Evolutionary conservation across 768 basidiomycete genomes (phyloP).

Genomic region (Suillus clintonianus): DNA sequence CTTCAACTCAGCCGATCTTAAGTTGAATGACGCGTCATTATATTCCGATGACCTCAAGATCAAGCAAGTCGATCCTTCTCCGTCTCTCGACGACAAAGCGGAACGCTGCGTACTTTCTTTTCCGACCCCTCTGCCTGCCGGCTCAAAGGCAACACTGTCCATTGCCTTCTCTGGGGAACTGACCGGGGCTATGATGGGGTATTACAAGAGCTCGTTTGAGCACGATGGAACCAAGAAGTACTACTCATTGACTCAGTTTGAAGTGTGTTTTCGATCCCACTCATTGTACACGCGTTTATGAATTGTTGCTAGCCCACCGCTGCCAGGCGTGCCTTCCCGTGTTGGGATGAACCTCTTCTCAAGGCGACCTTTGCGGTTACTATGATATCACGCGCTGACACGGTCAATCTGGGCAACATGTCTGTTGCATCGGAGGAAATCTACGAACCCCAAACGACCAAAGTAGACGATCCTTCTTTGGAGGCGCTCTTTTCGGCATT

Average conservation of each 20-base stretch:
- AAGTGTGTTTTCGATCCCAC: constrained; percentile 41
- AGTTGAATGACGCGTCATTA: constrained; percentile 57
- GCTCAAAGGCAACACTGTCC: constrained; percentile 69
- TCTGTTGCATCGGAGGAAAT: constrained; percentile 63
- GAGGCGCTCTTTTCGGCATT: constrained; percentile 45
- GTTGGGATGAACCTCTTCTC: constrained; percentile 91
- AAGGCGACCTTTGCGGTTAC: constrained; percentile 83
- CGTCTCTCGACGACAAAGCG: constrained; percentile 55
- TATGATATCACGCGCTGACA: constrained; percentile 75
- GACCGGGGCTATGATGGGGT: constrained; percentile 75
- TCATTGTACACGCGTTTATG: background rate
- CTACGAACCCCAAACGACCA: constrained; percentile 36
- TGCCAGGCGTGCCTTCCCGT: constrained; percentile 81
- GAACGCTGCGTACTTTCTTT: constrained; percentile 71
- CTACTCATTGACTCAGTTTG: constrained; percentile 89
- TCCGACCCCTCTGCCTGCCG: constrained; percentile 57
- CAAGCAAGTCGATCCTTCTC: constrained; percentile 46
- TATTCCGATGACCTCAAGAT: constrained; percentile 54
- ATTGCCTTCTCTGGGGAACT: constrained; percentile 72
- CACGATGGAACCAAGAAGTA: constrained; percentile 62
- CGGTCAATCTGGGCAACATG: constrained; percentile 88
- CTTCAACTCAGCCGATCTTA: constrained; percentile 65
- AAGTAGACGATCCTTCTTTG: constrained; percentile 33
- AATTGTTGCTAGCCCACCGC: constrained; percentile 65
- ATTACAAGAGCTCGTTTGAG: constrained; percentile 73